Conservation (phyloP, 208 protist species). For the Blastocrithidia nonstop region DNA sequence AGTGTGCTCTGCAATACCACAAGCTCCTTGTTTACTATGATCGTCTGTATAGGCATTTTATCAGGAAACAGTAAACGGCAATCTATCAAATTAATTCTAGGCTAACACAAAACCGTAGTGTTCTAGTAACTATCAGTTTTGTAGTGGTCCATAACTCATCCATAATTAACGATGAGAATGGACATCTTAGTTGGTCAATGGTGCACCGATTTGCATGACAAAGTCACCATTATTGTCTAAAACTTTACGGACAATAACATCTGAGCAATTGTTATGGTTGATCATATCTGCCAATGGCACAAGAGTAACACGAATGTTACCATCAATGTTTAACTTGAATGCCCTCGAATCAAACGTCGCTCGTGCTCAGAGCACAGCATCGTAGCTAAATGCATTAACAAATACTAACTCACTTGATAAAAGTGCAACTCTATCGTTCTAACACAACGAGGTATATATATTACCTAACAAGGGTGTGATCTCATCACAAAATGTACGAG, state of each 20-base stretch:
- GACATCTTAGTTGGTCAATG: slow-evolving; percentile 28
- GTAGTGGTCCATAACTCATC: slow-evolving; percentile 89
- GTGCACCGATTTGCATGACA: slow-evolving; percentile 61
- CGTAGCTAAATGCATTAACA: slow-evolving; percentile 22
- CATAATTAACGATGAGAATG: slow-evolving; percentile 67
- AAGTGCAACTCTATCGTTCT: neutral
- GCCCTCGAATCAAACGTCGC: slow-evolving; percentile 81
- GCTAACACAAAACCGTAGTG: slow-evolving; percentile 83
- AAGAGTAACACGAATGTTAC: slow-evolving; percentile 36
- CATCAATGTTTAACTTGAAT: slow-evolving; percentile 81
- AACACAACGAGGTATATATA: too few species aligned
- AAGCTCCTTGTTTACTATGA: too few species aligned
- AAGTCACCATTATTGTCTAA: slow-evolving; percentile 43
- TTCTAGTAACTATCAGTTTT: slow-evolving; percentile 85
- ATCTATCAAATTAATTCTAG: slow-evolving; percentile 64
- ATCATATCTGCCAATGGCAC: slow-evolving; percentile 83
- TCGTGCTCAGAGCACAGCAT: slow-evolving; percentile 58
- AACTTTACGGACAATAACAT: slow-evolving; percentile 67
- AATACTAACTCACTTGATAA: slow-evolving; percentile 7
- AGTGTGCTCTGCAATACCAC: too few species aligned
- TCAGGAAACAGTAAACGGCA: slow-evolving; percentile 81
- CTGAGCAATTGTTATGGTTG: slow-evolving; percentile 66
- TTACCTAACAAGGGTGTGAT: too few species aligned
- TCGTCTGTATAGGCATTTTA: too few species aligned
- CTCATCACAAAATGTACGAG: slow-evolving; percentile 31